A percentile compares a stretch with the other conserved stretches of the same genome.
Conservation (phyloP, 306 rosid genomes). For the Urtica urens region DNA sequence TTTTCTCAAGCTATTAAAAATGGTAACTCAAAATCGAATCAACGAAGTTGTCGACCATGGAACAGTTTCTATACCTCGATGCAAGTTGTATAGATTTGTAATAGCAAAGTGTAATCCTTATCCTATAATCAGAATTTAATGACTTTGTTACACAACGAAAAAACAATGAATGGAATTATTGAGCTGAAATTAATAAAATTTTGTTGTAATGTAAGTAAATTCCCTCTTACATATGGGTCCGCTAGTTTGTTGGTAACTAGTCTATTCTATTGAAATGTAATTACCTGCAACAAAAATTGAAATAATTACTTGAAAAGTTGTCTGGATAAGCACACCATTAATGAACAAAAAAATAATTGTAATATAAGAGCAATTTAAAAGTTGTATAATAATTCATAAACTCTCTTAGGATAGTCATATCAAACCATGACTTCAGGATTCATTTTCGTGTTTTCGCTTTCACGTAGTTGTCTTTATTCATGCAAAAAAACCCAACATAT, state of each 20-base stretch:
- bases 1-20: too few species aligned
- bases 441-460: slow-evolving; percentile 1
- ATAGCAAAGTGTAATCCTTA: neutral
- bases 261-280: slow-evolving; percentile 12
- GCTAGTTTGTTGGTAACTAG: slow-evolving; percentile 15
- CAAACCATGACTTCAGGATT: neutral
- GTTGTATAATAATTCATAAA: slow-evolving; percentile 2
- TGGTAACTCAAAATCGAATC: too few species aligned
- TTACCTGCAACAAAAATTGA: slow-evolving; percentile 8
- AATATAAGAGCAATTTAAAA: neutral
- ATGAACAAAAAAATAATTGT: slow-evolving; percentile 8
- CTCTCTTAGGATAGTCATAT: neutral
- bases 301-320: neutral
- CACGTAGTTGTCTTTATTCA: slow-evolving; percentile 1
- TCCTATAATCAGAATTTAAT: too few species aligned
- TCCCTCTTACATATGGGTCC: neutral
- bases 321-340: slow-evolving; percentile 3
- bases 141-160: neutral
- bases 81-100: neutral
- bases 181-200: too few species aligned
- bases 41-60: too few species aligned
- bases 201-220: neutral
- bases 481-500: too few species aligned
- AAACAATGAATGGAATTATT: neutral
- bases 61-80: too few species aligned